Base-by-base conservation (phyloP, 345 rosid species). In the Eucalyptus polybractea region DNA sequence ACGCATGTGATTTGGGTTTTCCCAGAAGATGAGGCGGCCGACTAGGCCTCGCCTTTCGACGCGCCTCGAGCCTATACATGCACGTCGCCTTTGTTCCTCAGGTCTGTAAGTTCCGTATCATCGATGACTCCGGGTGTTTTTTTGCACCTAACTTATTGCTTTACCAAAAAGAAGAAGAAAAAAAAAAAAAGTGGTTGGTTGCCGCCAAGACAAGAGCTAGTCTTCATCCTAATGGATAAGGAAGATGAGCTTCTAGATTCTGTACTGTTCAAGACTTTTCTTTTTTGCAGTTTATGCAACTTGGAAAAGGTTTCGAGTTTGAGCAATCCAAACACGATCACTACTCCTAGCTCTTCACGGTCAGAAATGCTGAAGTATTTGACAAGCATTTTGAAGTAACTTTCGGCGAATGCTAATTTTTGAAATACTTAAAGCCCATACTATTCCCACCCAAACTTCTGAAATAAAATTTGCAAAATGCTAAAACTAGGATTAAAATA, bases 381-480 rank as follows among this genome's bases (percentile, higher is more conserved):
- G 2, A 53, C 5, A 7, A 53, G 2, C 5, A 53, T 53, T 53
- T 53, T 53, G 5, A 53, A 53, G 0, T 53, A 53, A 53, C 58
- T 53, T 53, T 53, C 8, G 10, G 5, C 25, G 1, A 53, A 53
- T 53, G 10, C 58, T 53, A 7, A 19, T 53, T 19, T 53, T 7
- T 0, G 10, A 0, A 53, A 53, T 53, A 0, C 2, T 19, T 0
- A 53, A 53, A 19, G 24, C 24, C 58, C 10, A 7, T 53, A 19
- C 5, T 53, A 53, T 53, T 53, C 10, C 5, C 10, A 7, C 24
- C 24, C 24, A 53, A 53, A 53, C 58, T 53, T 53, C 1, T 53
- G 0, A 53, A 53, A 25, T 19, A 1, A 53, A 53, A 53, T 53
- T 53, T 53, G 0, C 1, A 0, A 53, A 53, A 53, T 19, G 1